Percentiles rank a stretch among this genome's conserved stretches.
phyloP scores from a whole-genome alignment of 2,329 filamentous ascomycete species.

The Venturia carpophila region DNA sequence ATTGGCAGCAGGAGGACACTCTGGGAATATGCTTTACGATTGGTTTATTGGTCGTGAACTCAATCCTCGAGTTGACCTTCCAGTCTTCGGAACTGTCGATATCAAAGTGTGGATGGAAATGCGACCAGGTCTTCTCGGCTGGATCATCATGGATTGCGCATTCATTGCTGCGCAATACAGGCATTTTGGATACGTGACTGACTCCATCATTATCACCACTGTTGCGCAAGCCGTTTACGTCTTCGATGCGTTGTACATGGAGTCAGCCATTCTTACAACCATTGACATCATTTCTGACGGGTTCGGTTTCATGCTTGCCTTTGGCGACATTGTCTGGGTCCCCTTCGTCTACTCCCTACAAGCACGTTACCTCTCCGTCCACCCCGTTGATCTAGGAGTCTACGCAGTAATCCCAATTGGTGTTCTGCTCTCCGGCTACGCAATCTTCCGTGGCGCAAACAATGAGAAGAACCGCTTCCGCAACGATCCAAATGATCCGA shows the following conservation, averaged over 20 bases:
- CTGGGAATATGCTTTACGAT: slow-evolving; percentile 83
- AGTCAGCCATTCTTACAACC: slow-evolving; percentile 80
- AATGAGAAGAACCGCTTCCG: slow-evolving; percentile 93
- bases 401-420: slow-evolving; percentile 53
- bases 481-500: slow-evolving; percentile 72
- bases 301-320: slow-evolving; percentile 90
- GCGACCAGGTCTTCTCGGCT: slow-evolving; percentile 84
- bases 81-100: slow-evolving; percentile 75
- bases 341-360: slow-evolving; percentile 84
- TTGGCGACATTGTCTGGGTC: slow-evolving; percentile 88
- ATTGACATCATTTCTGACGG: slow-evolving; percentile 92
- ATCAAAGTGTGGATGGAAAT: slow-evolving; percentile 87
- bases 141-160: slow-evolving; percentile 76
- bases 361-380: slow-evolving; percentile 72
- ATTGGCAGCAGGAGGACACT: slow-evolving; percentile 72
- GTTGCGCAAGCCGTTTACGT: slow-evolving; percentile 74
- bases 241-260: slow-evolving; percentile 78
- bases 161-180: slow-evolving; percentile 85
- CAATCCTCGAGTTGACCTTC: slow-evolving; percentile 75
- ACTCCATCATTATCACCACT: slow-evolving; percentile 75
- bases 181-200: slow-evolving; percentile 72
- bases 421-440: slow-evolving; percentile 67
- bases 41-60: slow-evolving; percentile 96
- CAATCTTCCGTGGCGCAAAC: slow-evolving; percentile 89
- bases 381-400: slow-evolving; percentile 71